Conservation (phyloP, 305 asterid genomes). For the Plantago lanceolata region DNA sequence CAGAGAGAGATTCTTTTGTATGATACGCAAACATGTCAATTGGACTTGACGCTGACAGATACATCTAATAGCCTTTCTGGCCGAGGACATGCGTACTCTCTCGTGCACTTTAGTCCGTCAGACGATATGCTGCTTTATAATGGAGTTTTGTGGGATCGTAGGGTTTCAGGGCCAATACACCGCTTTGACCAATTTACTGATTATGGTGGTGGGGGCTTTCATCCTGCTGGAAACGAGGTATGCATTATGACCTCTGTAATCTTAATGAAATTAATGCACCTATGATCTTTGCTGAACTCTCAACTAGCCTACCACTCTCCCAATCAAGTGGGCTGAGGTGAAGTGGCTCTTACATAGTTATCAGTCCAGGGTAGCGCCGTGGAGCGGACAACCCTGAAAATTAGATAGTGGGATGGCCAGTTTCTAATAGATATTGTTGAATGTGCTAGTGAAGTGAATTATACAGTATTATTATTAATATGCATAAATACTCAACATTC, state of each 20-base stretch:
- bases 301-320: neutral
- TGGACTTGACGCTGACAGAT: slow-evolving; percentile 62
- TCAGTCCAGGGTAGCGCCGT: too few relatives aligned
- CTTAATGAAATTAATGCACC: neutral
- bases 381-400: too few relatives aligned
- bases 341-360: too few relatives aligned
- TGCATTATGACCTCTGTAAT: slow-evolving; percentile 1
- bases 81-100: slow-evolving; percentile 72
- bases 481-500: too few relatives aligned
- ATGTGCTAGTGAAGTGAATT: too few relatives aligned
- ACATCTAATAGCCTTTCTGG: slow-evolving; percentile 50
- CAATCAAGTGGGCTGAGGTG: too few relatives aligned
- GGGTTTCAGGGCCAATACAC: slow-evolving; percentile 66
- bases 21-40: slow-evolving; percentile 61
- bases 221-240: slow-evolving; percentile 99
- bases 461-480: too few relatives aligned
- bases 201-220: slow-evolving; percentile 98
- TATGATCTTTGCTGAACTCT: neutral
- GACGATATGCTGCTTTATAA: slow-evolving; percentile 87
- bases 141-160: slow-evolving; percentile 93
- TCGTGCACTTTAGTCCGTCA: slow-evolving; percentile 76
- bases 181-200: slow-evolving; percentile 88
- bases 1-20: slow-evolving; percentile 80
- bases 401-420: too few relatives aligned
- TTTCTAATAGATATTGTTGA: too few relatives aligned